Base-by-base conservation (phyloP, 805 yeast species). In the Teunomyces aglyptinius region DNA sequence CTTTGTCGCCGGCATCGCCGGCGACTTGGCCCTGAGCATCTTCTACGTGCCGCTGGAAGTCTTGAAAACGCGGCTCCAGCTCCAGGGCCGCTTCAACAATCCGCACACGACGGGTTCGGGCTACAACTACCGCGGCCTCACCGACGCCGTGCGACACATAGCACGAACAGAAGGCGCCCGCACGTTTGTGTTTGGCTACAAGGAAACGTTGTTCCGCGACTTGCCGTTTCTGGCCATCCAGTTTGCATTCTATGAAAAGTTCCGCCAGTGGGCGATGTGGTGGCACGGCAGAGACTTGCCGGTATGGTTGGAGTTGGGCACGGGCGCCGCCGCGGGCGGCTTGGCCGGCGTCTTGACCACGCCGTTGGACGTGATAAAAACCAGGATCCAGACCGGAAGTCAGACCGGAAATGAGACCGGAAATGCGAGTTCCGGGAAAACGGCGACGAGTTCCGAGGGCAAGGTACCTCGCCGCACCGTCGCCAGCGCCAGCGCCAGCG, bases 291-390 rank as follows among this genome's bases (percentile, higher is more conserved):
- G 58, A 52, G 82, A 80, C 39, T 64, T 87, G 44, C 77, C 85
- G 1, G 65, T 85, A 6, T 45, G 73, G 4, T 64, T 77, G 34
- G 99, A 94, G 65, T 70, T 94, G 22, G 50, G 78, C 11, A 90
- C 97, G 0, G 99, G 99, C 46, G 98, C 97, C 0, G 83, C 89
- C 0, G 98, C 99, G 2, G 97, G 97, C 54, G 96, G 96, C 0
- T 67, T 90, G 22, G 96, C 97, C 0, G 97, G 97, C 1, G 76
- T 81, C 1, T 59, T 91, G 16, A 91, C 97, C 0, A 91, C 97
- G 0, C 97, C 97, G 1, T 67, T 89, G 52, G 97, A 91, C 60
- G 97, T 91, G 28, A 82, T 91, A 35, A 91, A 91, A 65, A 91
- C 97, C 1, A 76, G 98, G 58, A 81, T 90, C 41, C 99, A 94